phyloP scores from a whole-genome alignment of 2,329 filamentous ascomycete species.

The Epichloe brachyelytri region DNA sequence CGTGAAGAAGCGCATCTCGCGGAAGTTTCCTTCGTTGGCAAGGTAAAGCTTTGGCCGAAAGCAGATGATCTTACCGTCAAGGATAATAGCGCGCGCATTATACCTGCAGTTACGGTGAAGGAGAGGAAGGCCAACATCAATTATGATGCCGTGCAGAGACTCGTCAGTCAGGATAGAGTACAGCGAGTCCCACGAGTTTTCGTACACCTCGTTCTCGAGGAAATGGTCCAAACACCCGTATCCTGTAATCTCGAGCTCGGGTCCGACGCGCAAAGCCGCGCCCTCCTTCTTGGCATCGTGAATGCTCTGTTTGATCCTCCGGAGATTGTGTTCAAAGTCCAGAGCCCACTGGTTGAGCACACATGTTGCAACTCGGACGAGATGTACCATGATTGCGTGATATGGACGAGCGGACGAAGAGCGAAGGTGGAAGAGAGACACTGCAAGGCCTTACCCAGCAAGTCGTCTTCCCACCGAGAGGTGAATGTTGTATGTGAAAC shows the following conservation, averaged over 20 bases:
- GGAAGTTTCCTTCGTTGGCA: slow-evolving; percentile 23
- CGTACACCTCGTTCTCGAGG: slow-evolving; percentile 30
- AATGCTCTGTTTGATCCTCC: slow-evolving; percentile 52
- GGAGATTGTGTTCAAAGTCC: slow-evolving; percentile 42
- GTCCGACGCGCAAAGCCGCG: slow-evolving; percentile 49
- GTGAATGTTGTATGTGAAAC: no score
- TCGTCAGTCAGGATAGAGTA: slow-evolving; percentile 19
- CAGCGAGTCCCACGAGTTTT: slow-evolving; percentile 20
- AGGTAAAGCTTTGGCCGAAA: slow-evolving; percentile 30
- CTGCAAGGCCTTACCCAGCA: no score
- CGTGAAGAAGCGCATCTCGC: slow-evolving; percentile 25
- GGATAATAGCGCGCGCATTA: slow-evolving; percentile 10
- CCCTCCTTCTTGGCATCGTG: slow-evolving; percentile 43
- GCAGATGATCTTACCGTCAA: slow-evolving; percentile 53
- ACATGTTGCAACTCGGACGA: slow-evolving; percentile 20
- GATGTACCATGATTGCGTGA: slow-evolving; percentile 31
- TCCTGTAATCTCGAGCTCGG: slow-evolving; percentile 31
- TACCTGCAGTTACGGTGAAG: slow-evolving; percentile 23
- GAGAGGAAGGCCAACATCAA: slow-evolving; percentile 25
- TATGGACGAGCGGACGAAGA: slow-evolving; percentile 31
- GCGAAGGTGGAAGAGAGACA: slow-evolving; percentile 25
- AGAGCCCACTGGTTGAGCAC: slow-evolving; percentile 25
- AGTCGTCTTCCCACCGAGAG: no score
- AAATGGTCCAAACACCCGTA: slow-evolving; percentile 29
- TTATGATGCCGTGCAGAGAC: slow-evolving; percentile 23